Conservation (phyloP, 1,284 basidiomycete species). For the Trametes sp. region DNA sequence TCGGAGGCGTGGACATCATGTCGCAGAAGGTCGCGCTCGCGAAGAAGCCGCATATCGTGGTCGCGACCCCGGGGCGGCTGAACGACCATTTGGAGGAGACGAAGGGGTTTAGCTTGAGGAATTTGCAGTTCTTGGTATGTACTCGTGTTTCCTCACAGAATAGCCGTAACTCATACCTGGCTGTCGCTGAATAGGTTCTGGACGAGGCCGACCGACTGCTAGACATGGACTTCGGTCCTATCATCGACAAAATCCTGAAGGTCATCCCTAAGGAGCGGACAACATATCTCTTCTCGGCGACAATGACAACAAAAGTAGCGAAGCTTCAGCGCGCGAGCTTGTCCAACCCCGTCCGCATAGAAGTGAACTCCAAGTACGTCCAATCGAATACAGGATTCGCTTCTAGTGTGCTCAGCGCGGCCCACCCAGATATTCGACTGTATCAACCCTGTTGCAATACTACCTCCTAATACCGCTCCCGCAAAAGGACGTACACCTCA, state of each 20-base stretch:
- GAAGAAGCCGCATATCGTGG: conserved; percentile 93
- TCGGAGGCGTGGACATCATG: conserved; percentile 97
- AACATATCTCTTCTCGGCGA: conserved; percentile 98
- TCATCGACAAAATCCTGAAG: conserved; percentile 97
- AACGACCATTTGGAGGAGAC: conserved; percentile 98
- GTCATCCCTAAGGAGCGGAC: conserved; percentile 94
- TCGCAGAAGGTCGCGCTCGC: conserved; percentile 93
- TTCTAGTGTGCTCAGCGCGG: background rate
- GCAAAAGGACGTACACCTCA: conserved; percentile 92
- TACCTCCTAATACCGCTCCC: conserved; percentile 95
- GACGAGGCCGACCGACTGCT: conserved; percentile 98
- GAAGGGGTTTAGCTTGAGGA: conserved; percentile 93
- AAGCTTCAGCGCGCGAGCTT: conserved; percentile 97
- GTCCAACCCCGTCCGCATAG: conserved; percentile 93
- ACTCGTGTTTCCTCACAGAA: too few species aligned
- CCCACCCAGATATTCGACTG: conserved; percentile 89
- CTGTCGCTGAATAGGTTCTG: conserved; percentile 67
- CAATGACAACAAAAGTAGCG: conserved; percentile 99
- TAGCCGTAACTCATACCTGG: background rate
- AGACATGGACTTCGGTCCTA: conserved; percentile 97
- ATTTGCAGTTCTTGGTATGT: conserved; percentile 88
- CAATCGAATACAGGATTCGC: background rate
- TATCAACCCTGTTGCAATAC: conserved; percentile 94
- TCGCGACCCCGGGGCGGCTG: conserved; percentile 97
- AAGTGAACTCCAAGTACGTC: conserved; percentile 90